phyloP scores from a whole-genome alignment of 1,139 yeast species.

The Kodamaea suecica region DNA sequence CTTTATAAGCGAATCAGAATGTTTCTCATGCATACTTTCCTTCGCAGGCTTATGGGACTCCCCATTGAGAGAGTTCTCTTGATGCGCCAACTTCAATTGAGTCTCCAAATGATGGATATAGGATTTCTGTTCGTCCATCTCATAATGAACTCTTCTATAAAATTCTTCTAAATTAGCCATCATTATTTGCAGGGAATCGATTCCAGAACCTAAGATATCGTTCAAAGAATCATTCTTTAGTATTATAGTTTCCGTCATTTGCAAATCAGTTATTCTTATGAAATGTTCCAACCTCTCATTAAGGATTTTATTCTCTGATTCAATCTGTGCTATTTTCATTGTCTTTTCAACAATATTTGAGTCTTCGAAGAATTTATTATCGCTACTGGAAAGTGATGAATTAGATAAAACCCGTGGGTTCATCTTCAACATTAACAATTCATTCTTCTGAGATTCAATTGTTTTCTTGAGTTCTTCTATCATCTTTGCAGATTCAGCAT shows the following conservation, averaged over 20 bases:
- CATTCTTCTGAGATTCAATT: constrained; percentile 43
- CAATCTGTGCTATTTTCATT: constrained; percentile 39
- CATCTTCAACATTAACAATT: constrained; percentile 31
- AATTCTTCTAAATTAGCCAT: constrained; percentile 49
- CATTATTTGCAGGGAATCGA: constrained; percentile 36
- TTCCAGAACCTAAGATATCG: constrained; percentile 42
- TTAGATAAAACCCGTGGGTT: constrained; percentile 4
- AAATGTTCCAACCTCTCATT: constrained; percentile 69
- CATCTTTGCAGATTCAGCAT: constrained; percentile 41
- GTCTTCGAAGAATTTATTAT: constrained; percentile 4
- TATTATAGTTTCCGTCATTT: constrained; percentile 52
- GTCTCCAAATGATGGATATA: constrained; percentile 63
- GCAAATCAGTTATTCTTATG: constrained; percentile 58
- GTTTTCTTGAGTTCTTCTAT: constrained; percentile 48
- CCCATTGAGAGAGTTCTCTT: constrained; percentile 19
- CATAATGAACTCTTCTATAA: constrained; percentile 41
- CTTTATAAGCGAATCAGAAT: constrained; percentile 30
- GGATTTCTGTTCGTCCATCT: constrained; percentile 60
- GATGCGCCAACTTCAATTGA: constrained; percentile 39
- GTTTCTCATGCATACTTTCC: constrained; percentile 12
- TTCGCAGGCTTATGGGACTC: constrained; percentile 6
- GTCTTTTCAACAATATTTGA: constrained; percentile 5
- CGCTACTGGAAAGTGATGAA: constrained; percentile 4
- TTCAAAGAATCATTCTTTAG: constrained; percentile 55
- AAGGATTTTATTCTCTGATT: constrained; percentile 59